These are phyloP conservation scores for Mimosa bimucronata DNA, from an alignment of 306 rosid genomes.

Conservation along the genomic window DNA sequence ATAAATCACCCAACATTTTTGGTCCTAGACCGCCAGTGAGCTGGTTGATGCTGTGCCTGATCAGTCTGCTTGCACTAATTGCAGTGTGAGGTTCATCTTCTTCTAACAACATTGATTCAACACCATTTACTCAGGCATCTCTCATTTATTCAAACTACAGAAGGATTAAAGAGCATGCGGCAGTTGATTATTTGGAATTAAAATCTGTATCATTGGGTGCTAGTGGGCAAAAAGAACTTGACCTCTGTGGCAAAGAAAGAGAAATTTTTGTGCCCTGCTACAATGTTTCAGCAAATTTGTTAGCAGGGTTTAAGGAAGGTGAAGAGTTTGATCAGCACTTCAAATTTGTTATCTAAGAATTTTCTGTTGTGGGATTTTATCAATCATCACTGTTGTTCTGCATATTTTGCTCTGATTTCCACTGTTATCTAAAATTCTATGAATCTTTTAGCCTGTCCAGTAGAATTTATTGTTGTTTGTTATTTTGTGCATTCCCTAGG, in stretches of 20 bases:
- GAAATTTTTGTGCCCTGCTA: conserved; percentile 91
- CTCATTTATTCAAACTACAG: conserved; percentile 74
- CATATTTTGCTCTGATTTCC: too few species aligned
- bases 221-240: conserved; percentile 65
- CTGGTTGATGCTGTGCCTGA: conserved; percentile 72
- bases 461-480: too few species aligned
- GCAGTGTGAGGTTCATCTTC: conserved; percentile 75
- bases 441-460: too few species aligned
- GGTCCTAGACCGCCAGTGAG: conserved; percentile 78
- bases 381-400: too few species aligned
- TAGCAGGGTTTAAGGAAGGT: conserved; percentile 75
- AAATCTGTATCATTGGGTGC: conserved; percentile 64
- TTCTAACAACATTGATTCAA: conserved; percentile 58
- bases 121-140: conserved; percentile 47
- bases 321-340: conserved; percentile 95
- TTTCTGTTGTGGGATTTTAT: too few species aligned
- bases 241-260: conserved; percentile 83
- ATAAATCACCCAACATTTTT: conserved; percentile 61
- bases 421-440: too few species aligned
- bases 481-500: too few species aligned
- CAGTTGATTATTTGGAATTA: conserved; percentile 81
- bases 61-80: conserved; percentile 71
- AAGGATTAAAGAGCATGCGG: conserved; percentile 90
- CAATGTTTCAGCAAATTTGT: conserved; percentile 74
- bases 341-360: too few species aligned